A percentile compares a stretch with the other conserved stretches of the same genome.
Conservation (phyloP, 1,284 basidiomycete genomes). For the Phlebopus sp. region DNA sequence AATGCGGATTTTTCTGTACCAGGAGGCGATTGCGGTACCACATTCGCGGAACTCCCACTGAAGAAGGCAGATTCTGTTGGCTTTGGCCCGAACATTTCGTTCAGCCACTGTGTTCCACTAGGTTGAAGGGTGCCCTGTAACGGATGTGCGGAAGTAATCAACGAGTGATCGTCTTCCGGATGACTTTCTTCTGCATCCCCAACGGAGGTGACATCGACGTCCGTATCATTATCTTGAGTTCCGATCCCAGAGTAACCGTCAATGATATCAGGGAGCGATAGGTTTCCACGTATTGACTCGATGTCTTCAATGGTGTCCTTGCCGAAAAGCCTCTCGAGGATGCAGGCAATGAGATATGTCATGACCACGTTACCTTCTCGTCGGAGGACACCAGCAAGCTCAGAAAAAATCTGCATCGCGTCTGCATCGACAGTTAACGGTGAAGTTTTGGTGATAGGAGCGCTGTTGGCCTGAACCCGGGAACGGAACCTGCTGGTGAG, state of each 20-base stretch:
- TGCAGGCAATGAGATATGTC: conserved; percentile 75
- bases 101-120: conserved; percentile 41
- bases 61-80: conserved; percentile 26
- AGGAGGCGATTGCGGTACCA: conserved; percentile 14
- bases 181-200: conserved; percentile 26
- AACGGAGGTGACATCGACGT: conserved; percentile 22
- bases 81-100: conserved; percentile 34
- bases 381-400: conserved; percentile 52
- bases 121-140: conserved; percentile 20
- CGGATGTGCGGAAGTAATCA: conserved; percentile 3
- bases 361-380: conserved; percentile 61
- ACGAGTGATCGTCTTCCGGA: conserved; percentile 10
- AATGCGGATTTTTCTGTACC: conserved; percentile 38
- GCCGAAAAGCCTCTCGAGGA: conserved; percentile 70
- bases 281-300: conserved; percentile 63
- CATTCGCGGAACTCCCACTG: background rate
- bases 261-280: conserved; percentile 71
- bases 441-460: conserved; percentile 68
- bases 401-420: conserved; percentile 67
- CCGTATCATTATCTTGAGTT: conserved; percentile 24
- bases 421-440: conserved; percentile 56
- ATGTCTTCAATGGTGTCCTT: conserved; percentile 73
- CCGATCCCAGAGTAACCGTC: conserved; percentile 57
- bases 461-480: conserved; percentile 79
- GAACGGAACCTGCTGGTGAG: conserved; percentile 79